Base-by-base conservation (phyloP, 2,329 filamentous ascomycete genomes). In the Aspergillus texensis region DNA sequence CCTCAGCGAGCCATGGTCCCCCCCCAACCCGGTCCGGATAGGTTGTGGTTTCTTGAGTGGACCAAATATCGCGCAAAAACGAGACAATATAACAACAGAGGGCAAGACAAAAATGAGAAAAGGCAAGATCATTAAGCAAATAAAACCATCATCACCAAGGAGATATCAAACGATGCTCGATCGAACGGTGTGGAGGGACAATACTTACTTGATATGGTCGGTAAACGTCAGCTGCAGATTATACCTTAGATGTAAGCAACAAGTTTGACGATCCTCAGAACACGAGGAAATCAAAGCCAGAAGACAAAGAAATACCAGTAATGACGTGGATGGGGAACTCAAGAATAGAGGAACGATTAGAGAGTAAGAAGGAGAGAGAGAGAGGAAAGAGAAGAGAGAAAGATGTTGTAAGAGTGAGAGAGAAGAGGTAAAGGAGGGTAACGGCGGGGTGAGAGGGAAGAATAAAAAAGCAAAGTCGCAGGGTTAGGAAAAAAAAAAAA, bases 161-260 rank as follows among this genome's bases (percentile, higher is more conserved):
- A 43, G 19, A 61, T 61, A 59, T 26, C 30, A 19, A 52, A n/a
- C n/a, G 28, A 52, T n/a, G 48, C 54, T 34, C 28, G 52, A 61
- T 63, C 26, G 52, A 62, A 62, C 62, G 2, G 16, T 32, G 28
- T 32, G 16, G 11, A 65, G 61, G 56, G 63, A 57, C 48, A 41
- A 52, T 52, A 80, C 79, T 79, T 78, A 82, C 80, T 78, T 80
- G 77, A 68, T 75, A 74, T 67, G 80, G 80, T 66, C 80, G 80
- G 75, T 82, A 82, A 61, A 81, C 78, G 80, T 82, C 80, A 66
- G 79, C 80, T 80, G 71, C 57, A 67, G 63, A 65, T 60, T 65
- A 70, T 58, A 67, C 72, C 67, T 68, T 48, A 60, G 65, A 64
- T 57, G 67, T 70, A 68, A 70, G 65, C 66, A 62, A 64, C 41